Conservation (phyloP, 192 early-diverging fungal genomes). For the Podila epicladia region DNA sequence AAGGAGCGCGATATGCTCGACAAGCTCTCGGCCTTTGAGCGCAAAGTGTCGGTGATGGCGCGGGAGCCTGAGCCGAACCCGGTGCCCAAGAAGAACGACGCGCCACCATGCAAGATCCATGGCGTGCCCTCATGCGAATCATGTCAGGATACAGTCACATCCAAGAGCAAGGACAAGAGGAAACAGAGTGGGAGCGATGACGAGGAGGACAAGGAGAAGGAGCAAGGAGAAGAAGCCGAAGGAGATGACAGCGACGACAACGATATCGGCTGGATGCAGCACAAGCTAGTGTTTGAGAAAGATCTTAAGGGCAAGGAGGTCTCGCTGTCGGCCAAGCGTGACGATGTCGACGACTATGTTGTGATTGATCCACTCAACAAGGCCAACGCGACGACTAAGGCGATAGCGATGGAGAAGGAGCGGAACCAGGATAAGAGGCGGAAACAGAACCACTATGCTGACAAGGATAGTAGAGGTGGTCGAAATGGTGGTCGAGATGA, state of each 20-base stretch:
- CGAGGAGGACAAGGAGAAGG: conserved; percentile 2
- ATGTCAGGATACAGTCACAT: conserved; percentile 66
- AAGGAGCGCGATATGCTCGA: conserved; percentile 50
- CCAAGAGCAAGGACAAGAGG: conserved; percentile 25
- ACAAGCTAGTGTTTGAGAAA: conserved; percentile 80
- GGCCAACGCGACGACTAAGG: conserved; percentile 21
- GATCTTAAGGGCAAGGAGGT: conserved; percentile 69
- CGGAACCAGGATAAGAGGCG: conserved; percentile 26
- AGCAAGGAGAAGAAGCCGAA: conserved; percentile 29
- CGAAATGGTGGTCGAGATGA: background rate
- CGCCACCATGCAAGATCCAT: conserved; percentile 72
- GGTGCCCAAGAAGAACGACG: conserved; percentile 44
- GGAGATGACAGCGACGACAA: conserved; percentile 44
- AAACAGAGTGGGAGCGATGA: conserved; percentile 43
- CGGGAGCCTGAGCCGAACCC: conserved; percentile 18
- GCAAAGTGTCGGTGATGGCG: conserved; percentile 53
- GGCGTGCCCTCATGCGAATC: conserved; percentile 74
- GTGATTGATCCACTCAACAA: conserved; percentile 73
- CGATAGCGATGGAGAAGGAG: conserved; percentile 46
- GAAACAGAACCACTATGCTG: conserved; percentile 3
- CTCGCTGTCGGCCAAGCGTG: conserved; percentile 57
- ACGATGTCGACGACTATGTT: conserved; percentile 70
- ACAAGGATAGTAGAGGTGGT: conserved; percentile 10
- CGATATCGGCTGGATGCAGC: conserved; percentile 79
- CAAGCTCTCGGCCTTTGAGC: conserved; percentile 65